phyloP scores from a whole-genome alignment of 2,329 filamentous ascomycete species.

The Coleophoma cylindrospora region DNA sequence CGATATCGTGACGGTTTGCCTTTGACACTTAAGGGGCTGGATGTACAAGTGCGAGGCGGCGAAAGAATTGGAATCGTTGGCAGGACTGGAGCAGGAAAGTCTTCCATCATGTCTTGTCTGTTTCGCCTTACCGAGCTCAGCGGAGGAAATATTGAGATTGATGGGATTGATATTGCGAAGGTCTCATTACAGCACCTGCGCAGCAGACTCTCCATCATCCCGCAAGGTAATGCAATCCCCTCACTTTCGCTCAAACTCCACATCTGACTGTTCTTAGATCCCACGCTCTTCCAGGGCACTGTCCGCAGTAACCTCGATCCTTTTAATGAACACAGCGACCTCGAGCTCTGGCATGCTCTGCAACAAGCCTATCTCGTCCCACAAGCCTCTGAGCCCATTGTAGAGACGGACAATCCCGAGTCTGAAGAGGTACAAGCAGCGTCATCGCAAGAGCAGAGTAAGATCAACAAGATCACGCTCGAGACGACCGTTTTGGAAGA shows the following conservation, averaged over 20 bases:
- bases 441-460: background rate
- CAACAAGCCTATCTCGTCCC: slow-evolving; percentile 70
- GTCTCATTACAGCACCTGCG: slow-evolving; percentile 72
- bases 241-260: background rate
- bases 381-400: slow-evolving; percentile 30
- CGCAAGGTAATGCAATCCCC: slow-evolving; percentile 40
- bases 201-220: slow-evolving; percentile 75
- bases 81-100: slow-evolving; percentile 80
- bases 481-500: slow-evolving; percentile 88
- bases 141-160: slow-evolving; percentile 56
- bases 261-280: slow-evolving; percentile 40
- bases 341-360: slow-evolving; percentile 73
- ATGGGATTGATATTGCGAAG: slow-evolving; percentile 64
- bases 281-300: slow-evolving; percentile 77
- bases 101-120: slow-evolving; percentile 75
- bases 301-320: slow-evolving; percentile 77
- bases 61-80: slow-evolving; percentile 80
- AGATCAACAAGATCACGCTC: slow-evolving; percentile 35
- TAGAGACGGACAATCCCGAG: slow-evolving; percentile 20
- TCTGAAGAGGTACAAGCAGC: slow-evolving; percentile 55
- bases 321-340: slow-evolving; percentile 72
- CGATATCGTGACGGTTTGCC: slow-evolving; percentile 69
- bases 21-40: slow-evolving; percentile 65
- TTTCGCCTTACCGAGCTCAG: slow-evolving; percentile 71
- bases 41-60: slow-evolving; percentile 67